Percentiles rank a stretch among this genome's conserved stretches.
These are phyloP conservation scores for Acer saccharum DNA, from an alignment of 345 rosid genomes.

Conservation along the genomic window DNA sequence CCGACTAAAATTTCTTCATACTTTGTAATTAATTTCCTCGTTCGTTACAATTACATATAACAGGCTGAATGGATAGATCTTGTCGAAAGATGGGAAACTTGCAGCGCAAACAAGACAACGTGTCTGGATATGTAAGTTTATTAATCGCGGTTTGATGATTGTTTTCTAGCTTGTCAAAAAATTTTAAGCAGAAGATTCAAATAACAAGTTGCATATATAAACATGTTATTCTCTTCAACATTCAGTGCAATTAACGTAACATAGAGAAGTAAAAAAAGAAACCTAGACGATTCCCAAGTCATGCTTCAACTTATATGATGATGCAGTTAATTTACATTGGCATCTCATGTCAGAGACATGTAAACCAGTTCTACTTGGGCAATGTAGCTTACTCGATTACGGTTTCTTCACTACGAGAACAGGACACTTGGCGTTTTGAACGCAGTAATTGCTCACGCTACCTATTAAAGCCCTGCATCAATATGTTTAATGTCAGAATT, in stretches of 20 bases:
- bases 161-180: too few species aligned
- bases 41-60: background rate
- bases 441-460: constrained; percentile 47
- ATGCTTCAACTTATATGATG: background rate
- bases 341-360: background rate
- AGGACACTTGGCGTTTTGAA: constrained; percentile 49
- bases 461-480: constrained; percentile 47
- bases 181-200: too few species aligned
- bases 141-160: background rate
- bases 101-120: constrained; percentile 48
- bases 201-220: background rate
- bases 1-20: background rate
- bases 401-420: constrained; percentile 55
- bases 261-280: too few species aligned
- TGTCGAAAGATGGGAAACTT: constrained; percentile 66
- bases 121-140: constrained; percentile 73
- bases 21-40: background rate
- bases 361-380: background rate
- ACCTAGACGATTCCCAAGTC: background rate
- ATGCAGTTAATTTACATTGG: background rate
- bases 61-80: constrained; percentile 70
- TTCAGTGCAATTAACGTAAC: background rate
- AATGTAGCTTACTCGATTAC: background rate
- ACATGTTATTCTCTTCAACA: background rate
- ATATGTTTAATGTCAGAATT: background rate